Conservation (phyloP, 805 yeast species). For the Candida peoriensis region DNA sequence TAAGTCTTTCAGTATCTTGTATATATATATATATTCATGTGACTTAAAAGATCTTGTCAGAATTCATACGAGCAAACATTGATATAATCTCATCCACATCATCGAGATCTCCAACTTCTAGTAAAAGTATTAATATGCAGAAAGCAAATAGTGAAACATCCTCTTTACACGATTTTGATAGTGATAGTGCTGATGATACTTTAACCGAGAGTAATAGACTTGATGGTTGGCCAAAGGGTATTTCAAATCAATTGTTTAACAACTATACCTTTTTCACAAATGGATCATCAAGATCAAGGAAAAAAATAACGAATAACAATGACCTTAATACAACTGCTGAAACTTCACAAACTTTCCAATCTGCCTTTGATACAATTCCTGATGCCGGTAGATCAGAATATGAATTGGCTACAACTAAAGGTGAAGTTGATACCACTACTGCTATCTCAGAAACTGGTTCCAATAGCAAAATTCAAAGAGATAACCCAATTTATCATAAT, state of each 20-base stretch:
- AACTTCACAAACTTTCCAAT: conserved; percentile 4
- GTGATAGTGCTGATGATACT: too few species aligned
- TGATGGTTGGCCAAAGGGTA: too few species aligned
- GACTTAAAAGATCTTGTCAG: too few species aligned
- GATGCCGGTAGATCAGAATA: conserved; percentile 3
- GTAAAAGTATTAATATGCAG: too few species aligned
- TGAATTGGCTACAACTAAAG: conserved; percentile 5
- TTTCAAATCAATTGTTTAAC: too few species aligned
- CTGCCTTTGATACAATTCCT: conserved; percentile 10
- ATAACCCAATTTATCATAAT: neutral
- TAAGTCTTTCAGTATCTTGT: too few species aligned
- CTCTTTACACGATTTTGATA: too few species aligned
- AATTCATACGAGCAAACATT: conserved; percentile 17
- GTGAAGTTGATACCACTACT: neutral
- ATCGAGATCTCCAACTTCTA: too few species aligned
- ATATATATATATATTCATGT: too few species aligned
- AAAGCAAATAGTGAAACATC: too few species aligned
- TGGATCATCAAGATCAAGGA: neutral
- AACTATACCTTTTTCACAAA: neutral
- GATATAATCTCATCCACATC: conserved; percentile 14
- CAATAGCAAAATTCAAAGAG: too few species aligned
- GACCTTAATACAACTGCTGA: neutral
- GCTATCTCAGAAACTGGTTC: neutral
- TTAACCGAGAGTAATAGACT: too few species aligned
- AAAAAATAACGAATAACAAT: neutral